These are phyloP conservation scores for Otatea glauca DNA, from an alignment of 176 grass and related monocot species.

Conservation along the genomic window DNA sequence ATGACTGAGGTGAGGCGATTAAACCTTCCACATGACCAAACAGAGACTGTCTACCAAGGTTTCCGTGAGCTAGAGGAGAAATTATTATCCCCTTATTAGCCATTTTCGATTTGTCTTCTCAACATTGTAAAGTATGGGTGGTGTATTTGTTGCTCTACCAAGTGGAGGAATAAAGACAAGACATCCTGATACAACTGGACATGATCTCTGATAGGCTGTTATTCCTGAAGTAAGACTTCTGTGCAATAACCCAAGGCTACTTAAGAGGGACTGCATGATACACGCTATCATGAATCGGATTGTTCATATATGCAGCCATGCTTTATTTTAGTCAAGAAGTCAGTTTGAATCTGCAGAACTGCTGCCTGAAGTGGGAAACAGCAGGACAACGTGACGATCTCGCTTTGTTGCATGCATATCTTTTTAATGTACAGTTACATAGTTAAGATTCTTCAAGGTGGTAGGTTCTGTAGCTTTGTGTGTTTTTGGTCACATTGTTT, in stretches of 20 bases:
- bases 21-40: slow-evolving; percentile 82
- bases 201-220: neutral
- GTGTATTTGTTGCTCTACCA: slow-evolving; percentile 49
- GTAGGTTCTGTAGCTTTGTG: neutral
- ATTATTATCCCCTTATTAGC: slow-evolving; percentile 60
- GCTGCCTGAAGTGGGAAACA: neutral
- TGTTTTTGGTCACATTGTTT: neutral
- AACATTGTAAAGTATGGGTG: slow-evolving; percentile 28
- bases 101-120: neutral
- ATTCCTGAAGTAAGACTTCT: neutral
- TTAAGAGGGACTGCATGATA: neutral
- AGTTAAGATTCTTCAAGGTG: slow-evolving; percentile 6
- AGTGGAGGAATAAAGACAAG: slow-evolving; percentile 41
- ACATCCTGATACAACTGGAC: slow-evolving; percentile 35
- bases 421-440: slow-evolving; percentile 2
- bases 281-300: neutral
- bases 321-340: neutral
- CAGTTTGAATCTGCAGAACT: slow-evolving; percentile 4
- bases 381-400: neutral
- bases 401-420: neutral
- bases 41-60: slow-evolving; percentile 70
- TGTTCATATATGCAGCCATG: slow-evolving; percentile 1
- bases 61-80: slow-evolving; percentile 88
- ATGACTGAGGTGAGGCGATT: slow-evolving; percentile 87
- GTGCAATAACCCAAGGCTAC: slow-evolving; percentile 24